These are phyloP conservation scores for Malus hybrid DNA, from an alignment of 331 rosid species.

Conservation along the genomic window DNA sequence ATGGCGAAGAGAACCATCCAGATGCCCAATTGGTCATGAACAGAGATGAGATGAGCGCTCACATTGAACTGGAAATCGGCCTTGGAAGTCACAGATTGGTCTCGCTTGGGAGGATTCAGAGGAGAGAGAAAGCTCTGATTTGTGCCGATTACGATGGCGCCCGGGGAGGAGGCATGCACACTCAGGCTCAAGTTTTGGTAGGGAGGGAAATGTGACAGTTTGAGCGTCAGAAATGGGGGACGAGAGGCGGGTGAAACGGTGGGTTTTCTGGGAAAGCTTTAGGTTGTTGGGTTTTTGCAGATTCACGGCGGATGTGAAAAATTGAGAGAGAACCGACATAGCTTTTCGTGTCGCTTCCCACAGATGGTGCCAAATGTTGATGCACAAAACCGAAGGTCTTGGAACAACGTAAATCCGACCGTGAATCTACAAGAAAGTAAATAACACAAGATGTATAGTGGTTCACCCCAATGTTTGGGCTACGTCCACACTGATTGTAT, in stretches of 20 bases:
- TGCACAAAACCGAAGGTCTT: too few relatives aligned
- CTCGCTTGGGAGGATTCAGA: background rate
- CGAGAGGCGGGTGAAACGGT: background rate
- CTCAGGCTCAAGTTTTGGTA: constrained; percentile 5
- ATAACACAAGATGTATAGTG: too few relatives aligned
- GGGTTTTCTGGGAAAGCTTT: background rate
- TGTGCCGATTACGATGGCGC: background rate
- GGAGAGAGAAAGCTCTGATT: background rate
- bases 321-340: too few relatives aligned
- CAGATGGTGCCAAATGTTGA: too few relatives aligned
- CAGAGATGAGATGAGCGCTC: constrained; percentile 40
- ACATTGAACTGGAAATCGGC: constrained; percentile 24
- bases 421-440: too few relatives aligned
- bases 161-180: background rate
- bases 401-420: too few relatives aligned
- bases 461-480: too few relatives aligned
- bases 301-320: too few relatives aligned
- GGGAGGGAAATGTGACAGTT: constrained; percentile 4
- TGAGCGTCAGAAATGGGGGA: background rate
- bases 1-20: constrained; percentile 57
- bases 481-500: too few relatives aligned
- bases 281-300: too few relatives aligned
- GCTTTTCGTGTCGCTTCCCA: too few relatives aligned
- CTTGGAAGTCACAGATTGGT: constrained; percentile 13
- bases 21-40: constrained; percentile 63